Evolutionary conservation across 1,284 basidiomycete genomes (phyloP), one percentile per base, ranked within the genome.

Genomic region (Ceraceosorus guamensis): DNA sequence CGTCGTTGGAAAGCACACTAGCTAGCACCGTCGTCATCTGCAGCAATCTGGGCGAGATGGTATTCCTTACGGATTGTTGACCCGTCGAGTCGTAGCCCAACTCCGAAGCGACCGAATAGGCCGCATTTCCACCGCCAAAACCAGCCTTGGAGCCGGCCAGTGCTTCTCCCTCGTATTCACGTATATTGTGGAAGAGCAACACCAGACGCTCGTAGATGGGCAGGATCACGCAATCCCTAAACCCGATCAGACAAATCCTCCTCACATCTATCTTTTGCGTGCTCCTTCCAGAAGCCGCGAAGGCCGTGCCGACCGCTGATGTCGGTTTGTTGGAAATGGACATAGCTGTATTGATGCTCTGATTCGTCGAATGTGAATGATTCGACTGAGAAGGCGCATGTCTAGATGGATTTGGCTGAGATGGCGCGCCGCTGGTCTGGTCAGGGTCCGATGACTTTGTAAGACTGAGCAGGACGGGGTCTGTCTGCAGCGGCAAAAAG

Each of bases 191-290:
- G 52, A 70, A 65, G 2, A 66, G 59, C n/a, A 57, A 48, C 18
- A 65, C 57, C 11, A 75, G 62, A 48, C 65, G 55, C 35, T 72
- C 70, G 48, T 62, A 60, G 48, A 67, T 58, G n/a, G 69, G 68
- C 52, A 73, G 44, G 1, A 75, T 53, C n/a, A 75, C 57, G 31
- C 68, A 68, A 77, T 92, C 89, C 10, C 90, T 83, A 75, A 92
- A 92, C 4, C 85, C 83, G 41, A 84, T 82, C 10, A 92, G 80
- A 0, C 88, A 85, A 30, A 91, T 81, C 14, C 83, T 83, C 39
- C 89, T 84, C 30, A 91, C 85, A 65, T 92, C 88, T 61, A 92
- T 87, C 30, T 34, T 35, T 11, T 46, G 33, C n/a, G 52, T 48
- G 13, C 52, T 34, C 3, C 43, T 33, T 6, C 45, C 45, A n/a